A percentile compares a stretch with the other conserved stretches of the same genome.
Conservation (phyloP, 2,329 filamentous ascomycete genomes). For the Xylaria sp. region DNA sequence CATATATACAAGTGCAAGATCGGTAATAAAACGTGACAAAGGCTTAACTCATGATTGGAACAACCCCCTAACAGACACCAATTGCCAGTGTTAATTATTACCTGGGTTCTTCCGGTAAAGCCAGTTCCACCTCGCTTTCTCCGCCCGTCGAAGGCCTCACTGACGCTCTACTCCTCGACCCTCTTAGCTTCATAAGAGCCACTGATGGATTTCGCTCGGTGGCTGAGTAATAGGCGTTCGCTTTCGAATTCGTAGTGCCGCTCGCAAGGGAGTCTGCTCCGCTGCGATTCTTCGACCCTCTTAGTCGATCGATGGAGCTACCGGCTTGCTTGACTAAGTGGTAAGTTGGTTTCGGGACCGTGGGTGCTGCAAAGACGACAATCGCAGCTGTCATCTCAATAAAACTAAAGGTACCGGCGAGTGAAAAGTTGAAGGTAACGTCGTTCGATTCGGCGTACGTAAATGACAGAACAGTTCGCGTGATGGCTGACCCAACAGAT, state of each 20-base stretch:
- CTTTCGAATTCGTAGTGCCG: background rate
- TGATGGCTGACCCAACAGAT: conserved; percentile 19
- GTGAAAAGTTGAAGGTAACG: conserved; percentile 21
- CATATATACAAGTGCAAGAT: conserved; percentile 6
- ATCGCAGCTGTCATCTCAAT: conserved; percentile 19
- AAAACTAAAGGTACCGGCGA: conserved; percentile 20
- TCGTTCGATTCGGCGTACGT: conserved; percentile 15
- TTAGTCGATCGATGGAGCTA: conserved; percentile 19
- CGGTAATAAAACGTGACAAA: conserved; percentile 11
- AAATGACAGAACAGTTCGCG: conserved; percentile 25
- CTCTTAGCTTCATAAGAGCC: conserved; percentile 16
- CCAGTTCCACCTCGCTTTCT: conserved; percentile 16
- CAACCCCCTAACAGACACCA: background rate
- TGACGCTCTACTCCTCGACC: conserved; percentile 8
- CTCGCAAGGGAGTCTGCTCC: conserved; percentile 1
- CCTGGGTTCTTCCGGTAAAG: background rate
- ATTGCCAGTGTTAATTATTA: background rate
- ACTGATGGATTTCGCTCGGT: conserved; percentile 1
- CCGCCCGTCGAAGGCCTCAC: conserved; percentile 10
- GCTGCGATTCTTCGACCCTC: conserved; percentile 9
- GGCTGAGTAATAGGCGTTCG: conserved; percentile 15
- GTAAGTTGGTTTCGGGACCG: conserved; percentile 18
- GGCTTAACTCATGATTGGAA: background rate
- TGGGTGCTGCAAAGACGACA: conserved; percentile 21
- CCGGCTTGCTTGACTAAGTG: conserved; percentile 18